Evolutionary conservation across 805 yeast genomes (phyloP), one percentile per base, ranked within the genome.

Genomic region (Candida ortonii): DNA sequence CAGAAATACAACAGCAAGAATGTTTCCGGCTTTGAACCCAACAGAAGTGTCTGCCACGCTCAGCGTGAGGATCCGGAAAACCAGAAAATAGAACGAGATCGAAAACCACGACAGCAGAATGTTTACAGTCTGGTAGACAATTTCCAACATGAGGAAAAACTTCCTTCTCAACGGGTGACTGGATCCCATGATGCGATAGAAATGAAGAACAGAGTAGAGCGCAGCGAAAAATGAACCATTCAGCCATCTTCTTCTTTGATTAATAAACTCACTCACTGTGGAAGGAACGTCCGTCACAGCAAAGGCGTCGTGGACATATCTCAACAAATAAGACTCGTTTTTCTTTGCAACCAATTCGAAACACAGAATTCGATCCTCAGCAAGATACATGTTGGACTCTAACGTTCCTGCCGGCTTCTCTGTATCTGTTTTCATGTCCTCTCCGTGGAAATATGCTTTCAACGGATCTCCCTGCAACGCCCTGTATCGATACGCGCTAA

Each of bases 211-310:
- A 1, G 97, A 76, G 57, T 90, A 90, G 33, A 88, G 70, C 8
- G 95, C 93, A 0, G 97, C 97, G 63, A 90, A 90, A 56, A 90
- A 84, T 0, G 97, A 88, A 36, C 97, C 97, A 59, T 90, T 90
- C 45, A 90, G 74, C 97, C 97, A 90, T 63, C 97, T 78, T 56
- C 97, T 74, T 64, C 97, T 76, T 62, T 90, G 97, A 41, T 88
- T 71, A 26, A 90, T 78, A 46, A 89, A 80, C 58, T 89, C 96
- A n/a, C 88, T 77, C 24, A 90, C 75, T 21, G 74, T 67, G 38
- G 85, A 90, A 4, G 97, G 97, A 26, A 89, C 97, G 71, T 90
- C 97, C 5, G 97, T 90, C 47, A 86, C 89, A 1, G 96, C 97
- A 50, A 74, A 78, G 4, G 96, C 90, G 47, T 80, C 76, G 57